Evolutionary conservation across 495 filamentous ascomycete genomes (phyloP).

Genomic region (Aspergillus funiculosus): DNA sequence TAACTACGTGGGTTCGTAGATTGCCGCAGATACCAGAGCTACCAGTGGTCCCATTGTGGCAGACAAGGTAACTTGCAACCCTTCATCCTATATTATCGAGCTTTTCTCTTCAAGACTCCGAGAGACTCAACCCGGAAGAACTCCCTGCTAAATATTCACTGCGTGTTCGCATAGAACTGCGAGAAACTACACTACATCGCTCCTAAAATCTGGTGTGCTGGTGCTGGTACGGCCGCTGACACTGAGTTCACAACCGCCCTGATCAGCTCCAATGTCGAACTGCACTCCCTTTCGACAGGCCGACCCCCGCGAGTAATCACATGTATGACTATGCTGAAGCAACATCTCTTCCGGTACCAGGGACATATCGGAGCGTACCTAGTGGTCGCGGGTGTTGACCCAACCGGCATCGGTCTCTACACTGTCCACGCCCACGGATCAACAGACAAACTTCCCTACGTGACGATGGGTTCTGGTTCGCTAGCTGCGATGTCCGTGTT

Average conservation of each 20-base stretch:
- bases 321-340: conserved; percentile 99
- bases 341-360: conserved; percentile 97
- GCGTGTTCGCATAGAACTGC: conserved; percentile 65
- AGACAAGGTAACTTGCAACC: conserved; percentile 67
- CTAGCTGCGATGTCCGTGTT: conserved; percentile 98
- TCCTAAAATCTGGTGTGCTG: conserved; percentile 99
- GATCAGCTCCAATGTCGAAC: conserved; percentile 96
- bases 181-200: conserved; percentile 99
- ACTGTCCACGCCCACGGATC: conserved; percentile 98
- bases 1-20: conserved; percentile 43
- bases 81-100: not conserved
- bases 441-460: conserved; percentile 98
- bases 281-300: conserved; percentile 90
- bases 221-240: conserved; percentile 95
- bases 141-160: not conserved
- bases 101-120: not conserved
- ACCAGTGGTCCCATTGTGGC: conserved; percentile 97
- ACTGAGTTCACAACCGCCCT: conserved; percentile 98
- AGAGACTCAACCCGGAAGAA: not conserved
- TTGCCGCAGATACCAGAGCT: conserved; percentile 95
- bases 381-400: conserved; percentile 95
- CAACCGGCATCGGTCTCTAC: conserved; percentile 92
- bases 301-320: conserved; percentile 96
- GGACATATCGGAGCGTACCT: conserved; percentile 98
- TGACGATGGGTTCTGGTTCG: conserved; percentile 96